Conservation (phyloP, 106 monocot genomes). For the Dactylorhiza incarnata region DNA sequence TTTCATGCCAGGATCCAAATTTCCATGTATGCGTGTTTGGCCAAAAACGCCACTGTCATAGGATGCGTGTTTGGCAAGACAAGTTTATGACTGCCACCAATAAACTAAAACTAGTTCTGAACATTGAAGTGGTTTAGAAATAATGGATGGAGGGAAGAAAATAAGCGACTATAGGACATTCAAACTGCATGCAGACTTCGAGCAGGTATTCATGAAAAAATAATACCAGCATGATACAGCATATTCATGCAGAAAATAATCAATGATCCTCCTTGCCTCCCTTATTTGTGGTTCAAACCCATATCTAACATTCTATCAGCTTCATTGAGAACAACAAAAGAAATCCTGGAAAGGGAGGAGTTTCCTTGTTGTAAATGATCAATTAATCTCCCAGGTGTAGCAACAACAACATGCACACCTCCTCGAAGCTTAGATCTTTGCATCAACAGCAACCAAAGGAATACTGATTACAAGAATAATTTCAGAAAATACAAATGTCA, state of each 20-base stretch:
- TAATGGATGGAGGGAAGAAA: neutral
- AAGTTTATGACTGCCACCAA: too few species aligned
- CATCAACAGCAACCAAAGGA: slow-evolving; percentile 3
- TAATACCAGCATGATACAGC: neutral
- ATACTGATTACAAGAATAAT: neutral
- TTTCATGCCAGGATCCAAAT: too few species aligned
- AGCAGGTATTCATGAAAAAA: neutral
- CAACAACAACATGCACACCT: slow-evolving; percentile 63
- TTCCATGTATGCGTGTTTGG: too few species aligned
- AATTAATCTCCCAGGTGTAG: slow-evolving; percentile 63
- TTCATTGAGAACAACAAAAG: slow-evolving; percentile 48
- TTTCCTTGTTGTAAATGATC: slow-evolving; percentile 72
- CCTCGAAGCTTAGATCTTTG: slow-evolving; percentile 48
- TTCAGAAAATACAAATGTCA: neutral
- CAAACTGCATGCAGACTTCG: neutral
- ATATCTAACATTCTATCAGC: too few species aligned
- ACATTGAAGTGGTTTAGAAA: too few species aligned
- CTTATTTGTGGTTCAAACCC: slow-evolving; percentile 42
- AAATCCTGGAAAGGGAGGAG: slow-evolving; percentile 48
- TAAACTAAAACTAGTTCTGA: too few species aligned
- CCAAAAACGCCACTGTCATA: too few species aligned
- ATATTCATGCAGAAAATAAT: neutral
- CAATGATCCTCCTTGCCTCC: slow-evolving; percentile 22
- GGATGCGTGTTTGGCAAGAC: too few species aligned
- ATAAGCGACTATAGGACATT: neutral